A percentile compares a stretch with the other conserved stretches of the same genome.
Evolutionary conservation across 2,329 filamentous ascomycete species (phyloP).

Genomic region (Colletotrichum sp.): DNA sequence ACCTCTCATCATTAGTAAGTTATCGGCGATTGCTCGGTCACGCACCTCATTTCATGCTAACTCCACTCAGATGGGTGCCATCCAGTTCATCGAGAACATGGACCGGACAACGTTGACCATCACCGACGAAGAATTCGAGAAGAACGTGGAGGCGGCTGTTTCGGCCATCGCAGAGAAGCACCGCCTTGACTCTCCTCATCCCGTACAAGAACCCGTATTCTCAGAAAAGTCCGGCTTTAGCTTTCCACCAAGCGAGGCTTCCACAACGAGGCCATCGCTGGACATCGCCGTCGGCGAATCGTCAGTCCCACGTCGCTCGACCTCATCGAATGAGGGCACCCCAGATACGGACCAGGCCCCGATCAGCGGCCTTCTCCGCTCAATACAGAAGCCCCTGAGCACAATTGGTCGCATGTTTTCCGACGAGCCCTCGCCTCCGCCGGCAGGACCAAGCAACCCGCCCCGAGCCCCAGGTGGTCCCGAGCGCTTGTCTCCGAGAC

Average conservation of each 20-base stretch:
- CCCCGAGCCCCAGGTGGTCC: slow-evolving; percentile 41
- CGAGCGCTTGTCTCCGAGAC: slow-evolving; percentile 34
- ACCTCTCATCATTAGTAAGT: slow-evolving; percentile 86
- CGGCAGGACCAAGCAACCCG: slow-evolving; percentile 32
- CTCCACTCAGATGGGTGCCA: slow-evolving; percentile 72
- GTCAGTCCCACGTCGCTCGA: slow-evolving; percentile 56
- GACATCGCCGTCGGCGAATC: slow-evolving; percentile 26
- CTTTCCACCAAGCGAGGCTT: slow-evolving; percentile 52
- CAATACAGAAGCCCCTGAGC: slow-evolving; percentile 88
- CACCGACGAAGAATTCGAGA: slow-evolving; percentile 92
- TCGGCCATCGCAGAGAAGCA: slow-evolving; percentile 95
- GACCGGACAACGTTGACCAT: slow-evolving; percentile 94
- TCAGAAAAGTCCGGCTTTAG: slow-evolving; percentile 47
- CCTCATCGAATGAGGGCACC: slow-evolving; percentile 54
- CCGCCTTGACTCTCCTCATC: slow-evolving; percentile 54
- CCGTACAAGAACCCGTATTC: slow-evolving; percentile 40
- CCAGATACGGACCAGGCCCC: slow-evolving; percentile 70
- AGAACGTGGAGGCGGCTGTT: slow-evolving; percentile 94
- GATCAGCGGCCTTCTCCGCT: slow-evolving; percentile 83
- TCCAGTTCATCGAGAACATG: slow-evolving; percentile 96
- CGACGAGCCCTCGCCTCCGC: slow-evolving; percentile 55
- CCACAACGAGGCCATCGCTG: slow-evolving; percentile 27
- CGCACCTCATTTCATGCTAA: background rate
- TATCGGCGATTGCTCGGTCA: background rate
- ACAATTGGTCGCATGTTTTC: slow-evolving; percentile 96